phyloP scores from a whole-genome alignment of 1,284 basidiomycete genomes.

The Tylopilus sp. region DNA sequence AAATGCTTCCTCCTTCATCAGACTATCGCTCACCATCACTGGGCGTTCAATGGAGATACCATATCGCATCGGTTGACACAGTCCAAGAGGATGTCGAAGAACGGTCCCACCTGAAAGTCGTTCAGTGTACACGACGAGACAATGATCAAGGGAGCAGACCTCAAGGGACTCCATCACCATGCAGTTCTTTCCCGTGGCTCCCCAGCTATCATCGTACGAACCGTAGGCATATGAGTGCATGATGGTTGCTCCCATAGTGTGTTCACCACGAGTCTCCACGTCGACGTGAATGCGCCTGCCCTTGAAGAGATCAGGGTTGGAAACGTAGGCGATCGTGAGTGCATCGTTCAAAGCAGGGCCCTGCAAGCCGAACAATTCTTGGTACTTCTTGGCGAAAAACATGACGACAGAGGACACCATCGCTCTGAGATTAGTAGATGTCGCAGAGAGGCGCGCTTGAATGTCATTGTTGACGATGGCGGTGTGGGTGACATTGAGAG shows the following conservation, averaged over 20 bases:
- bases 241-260: conserved; percentile 79
- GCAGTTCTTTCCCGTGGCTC: conserved; percentile 77
- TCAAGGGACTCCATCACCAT: conserved; percentile 73
- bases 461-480: conserved; percentile 73
- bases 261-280: conserved; percentile 74
- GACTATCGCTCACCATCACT: conserved; percentile 9
- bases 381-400: conserved; percentile 79
- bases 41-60: conserved; percentile 63
- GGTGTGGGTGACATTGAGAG: conserved; percentile 87
- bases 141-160: conserved; percentile 51
- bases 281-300: conserved; percentile 77
- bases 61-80: conserved; percentile 69
- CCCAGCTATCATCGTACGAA: conserved; percentile 71
- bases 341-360: conserved; percentile 88
- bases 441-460: conserved; percentile 63
- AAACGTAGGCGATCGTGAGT: conserved; percentile 80
- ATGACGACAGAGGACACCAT: conserved; percentile 78
- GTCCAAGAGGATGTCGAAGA: conserved; percentile 74
- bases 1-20: no score
- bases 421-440: conserved; percentile 70
- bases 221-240: conserved; percentile 79
- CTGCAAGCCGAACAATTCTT: conserved; percentile 76
- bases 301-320: conserved; percentile 71
- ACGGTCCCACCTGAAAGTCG: conserved; percentile 42
- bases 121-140: background rate